These are phyloP conservation scores for Ophiostoma ips DNA, from an alignment of 2,329 filamentous ascomycete species.

Conservation along the genomic window DNA sequence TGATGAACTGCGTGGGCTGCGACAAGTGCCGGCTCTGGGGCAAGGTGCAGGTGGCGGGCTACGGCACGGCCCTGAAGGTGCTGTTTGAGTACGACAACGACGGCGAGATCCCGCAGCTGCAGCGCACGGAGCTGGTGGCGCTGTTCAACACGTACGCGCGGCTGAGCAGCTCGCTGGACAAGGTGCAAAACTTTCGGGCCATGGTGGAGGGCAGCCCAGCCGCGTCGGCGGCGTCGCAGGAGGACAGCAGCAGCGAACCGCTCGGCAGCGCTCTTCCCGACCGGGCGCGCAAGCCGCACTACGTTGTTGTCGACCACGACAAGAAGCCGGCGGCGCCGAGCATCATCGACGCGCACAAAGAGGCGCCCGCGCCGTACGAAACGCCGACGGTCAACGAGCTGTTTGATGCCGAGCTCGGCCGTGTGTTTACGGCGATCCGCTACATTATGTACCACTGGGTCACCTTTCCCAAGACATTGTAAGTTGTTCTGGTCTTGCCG, in stretches of 20 bases:
- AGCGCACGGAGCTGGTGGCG: conserved; percentile 84
- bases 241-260: conserved; percentile 13
- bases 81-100: conserved; percentile 79
- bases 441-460: conserved; percentile 60
- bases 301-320: conserved; percentile 21
- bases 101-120: conserved; percentile 50
- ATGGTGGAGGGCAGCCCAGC: conserved; percentile 30
- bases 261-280: conserved; percentile 17
- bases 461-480: conserved; percentile 47
- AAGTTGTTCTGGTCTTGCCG: too few species aligned
- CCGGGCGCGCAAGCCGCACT: conserved; percentile 30
- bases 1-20: conserved; percentile 98
- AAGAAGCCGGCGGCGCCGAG: conserved; percentile 23
- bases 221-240: conserved; percentile 15
- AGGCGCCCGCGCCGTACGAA: conserved; percentile 20
- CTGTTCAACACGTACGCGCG: conserved; percentile 88
- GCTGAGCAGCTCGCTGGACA: conserved; percentile 65
- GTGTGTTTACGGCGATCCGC: conserved; percentile 48
- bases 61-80: conserved; percentile 88
- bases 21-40: conserved; percentile 98
- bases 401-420: conserved; percentile 47
- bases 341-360: conserved; percentile 12
- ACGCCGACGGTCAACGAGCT: conserved; percentile 36
- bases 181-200: conserved; percentile 56
- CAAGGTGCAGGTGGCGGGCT: conserved; percentile 88